Evolutionary conservation across 2,329 filamentous ascomycete species (phyloP).

Genomic region (Exophiala spinifera): DNA sequence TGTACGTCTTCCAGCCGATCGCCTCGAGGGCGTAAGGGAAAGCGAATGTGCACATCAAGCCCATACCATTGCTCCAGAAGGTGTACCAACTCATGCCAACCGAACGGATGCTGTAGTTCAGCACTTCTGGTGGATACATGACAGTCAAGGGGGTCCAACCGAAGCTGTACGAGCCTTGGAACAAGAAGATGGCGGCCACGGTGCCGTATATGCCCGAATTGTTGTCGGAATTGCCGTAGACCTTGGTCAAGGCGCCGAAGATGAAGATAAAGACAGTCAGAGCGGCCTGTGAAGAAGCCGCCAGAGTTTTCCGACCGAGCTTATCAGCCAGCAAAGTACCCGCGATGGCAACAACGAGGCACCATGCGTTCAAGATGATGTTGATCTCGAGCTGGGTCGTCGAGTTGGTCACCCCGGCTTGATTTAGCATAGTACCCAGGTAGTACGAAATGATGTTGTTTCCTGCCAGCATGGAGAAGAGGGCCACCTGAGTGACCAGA

Average conservation of each 20-base stretch:
- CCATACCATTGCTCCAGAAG: slow-evolving; percentile 29
- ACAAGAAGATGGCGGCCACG: slow-evolving; percentile 37
- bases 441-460: slow-evolving; percentile 35
- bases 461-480: slow-evolving; percentile 21
- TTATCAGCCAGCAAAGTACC: slow-evolving; percentile 45
- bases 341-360: slow-evolving; percentile 41
- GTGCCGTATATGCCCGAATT: slow-evolving; percentile 42
- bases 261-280: slow-evolving; percentile 48
- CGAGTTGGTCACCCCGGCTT: slow-evolving; percentile 46
- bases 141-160: slow-evolving; percentile 50
- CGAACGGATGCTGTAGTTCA: slow-evolving; percentile 51
- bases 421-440: slow-evolving; percentile 44
- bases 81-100: slow-evolving; percentile 45
- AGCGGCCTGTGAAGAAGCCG: slow-evolving; percentile 38
- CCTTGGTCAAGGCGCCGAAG: slow-evolving; percentile 51
- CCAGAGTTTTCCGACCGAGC: slow-evolving; percentile 44
- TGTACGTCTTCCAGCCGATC: slow-evolving; percentile 44
- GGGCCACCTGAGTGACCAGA: slow-evolving; percentile 11
- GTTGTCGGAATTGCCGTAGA: slow-evolving; percentile 38
- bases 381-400: slow-evolving; percentile 49
- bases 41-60: slow-evolving; percentile 40
- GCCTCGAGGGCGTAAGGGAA: slow-evolving; percentile 44
- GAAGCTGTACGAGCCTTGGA: slow-evolving; percentile 39
- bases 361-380: slow-evolving; percentile 52
- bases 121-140: slow-evolving; percentile 50